Conservation (phyloP, 2,329 filamentous ascomycete genomes). For the Didymella pomorum region DNA sequence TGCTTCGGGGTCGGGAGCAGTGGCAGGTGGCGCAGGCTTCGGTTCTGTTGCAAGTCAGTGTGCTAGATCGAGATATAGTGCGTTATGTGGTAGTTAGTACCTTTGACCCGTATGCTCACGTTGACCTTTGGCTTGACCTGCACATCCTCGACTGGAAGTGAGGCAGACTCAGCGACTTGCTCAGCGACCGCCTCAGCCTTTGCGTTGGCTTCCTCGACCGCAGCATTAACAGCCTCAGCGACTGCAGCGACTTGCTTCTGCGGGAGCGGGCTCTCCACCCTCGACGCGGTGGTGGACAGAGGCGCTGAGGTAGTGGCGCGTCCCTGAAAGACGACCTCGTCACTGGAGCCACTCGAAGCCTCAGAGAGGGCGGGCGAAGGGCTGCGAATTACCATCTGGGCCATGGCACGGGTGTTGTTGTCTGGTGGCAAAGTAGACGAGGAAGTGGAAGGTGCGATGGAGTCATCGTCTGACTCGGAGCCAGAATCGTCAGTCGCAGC, state of each 20-base stretch:
- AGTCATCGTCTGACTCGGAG: slow-evolving; percentile 24
- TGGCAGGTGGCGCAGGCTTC: neutral
- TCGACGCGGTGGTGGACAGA: slow-evolving; percentile 8
- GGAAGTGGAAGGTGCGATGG: slow-evolving; percentile 25
- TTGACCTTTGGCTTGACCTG: slow-evolving; percentile 16
- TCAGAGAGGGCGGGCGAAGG: slow-evolving; percentile 45
- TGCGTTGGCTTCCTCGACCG: neutral
- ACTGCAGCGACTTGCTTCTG: slow-evolving; percentile 6
- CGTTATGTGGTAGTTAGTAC: neutral
- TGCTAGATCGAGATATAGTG: neutral
- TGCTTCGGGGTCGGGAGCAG: neutral
- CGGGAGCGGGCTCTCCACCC: slow-evolving; percentile 15
- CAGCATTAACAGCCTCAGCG: neutral
- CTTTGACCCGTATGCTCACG: slow-evolving; percentile 22
- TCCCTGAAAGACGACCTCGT: slow-evolving; percentile 65
- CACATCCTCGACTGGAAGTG: slow-evolving; percentile 10
- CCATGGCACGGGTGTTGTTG: slow-evolving; percentile 37
- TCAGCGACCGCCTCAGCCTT: neutral
- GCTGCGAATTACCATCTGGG: slow-evolving; percentile 47
- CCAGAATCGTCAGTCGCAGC: slow-evolving; percentile 17
- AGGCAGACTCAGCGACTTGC: slow-evolving; percentile 8
- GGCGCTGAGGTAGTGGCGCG: slow-evolving; percentile 28
- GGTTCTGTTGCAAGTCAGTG: slow-evolving; percentile 7
- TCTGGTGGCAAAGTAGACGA: slow-evolving; percentile 26
- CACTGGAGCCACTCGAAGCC: slow-evolving; percentile 52